These are phyloP conservation scores for Leishmania turanica DNA, from an alignment of 208 protist species.

Conservation along the genomic window DNA sequence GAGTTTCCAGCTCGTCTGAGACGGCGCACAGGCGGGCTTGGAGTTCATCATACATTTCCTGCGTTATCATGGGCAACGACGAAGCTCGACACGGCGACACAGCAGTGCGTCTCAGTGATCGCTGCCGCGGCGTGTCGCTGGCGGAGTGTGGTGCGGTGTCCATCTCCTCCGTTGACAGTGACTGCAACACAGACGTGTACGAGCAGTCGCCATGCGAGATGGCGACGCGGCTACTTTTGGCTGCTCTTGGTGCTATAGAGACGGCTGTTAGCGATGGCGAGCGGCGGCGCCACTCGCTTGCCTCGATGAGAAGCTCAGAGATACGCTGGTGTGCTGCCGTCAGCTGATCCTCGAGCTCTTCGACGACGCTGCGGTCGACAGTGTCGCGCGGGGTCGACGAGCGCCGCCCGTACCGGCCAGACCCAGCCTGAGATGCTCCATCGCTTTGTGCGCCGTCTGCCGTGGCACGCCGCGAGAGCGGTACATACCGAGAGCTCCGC, in stretches of 20 bases:
- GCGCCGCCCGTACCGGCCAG: not conserved
- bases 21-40: conserved; percentile 20
- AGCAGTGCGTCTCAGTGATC: not conserved
- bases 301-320: conserved; percentile 33
- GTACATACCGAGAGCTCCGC: conserved; percentile 4
- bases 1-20: conserved; percentile 21
- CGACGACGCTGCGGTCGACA: conserved; percentile 29
- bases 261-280: not conserved
- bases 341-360: conserved; percentile 55
- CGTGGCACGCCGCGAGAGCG: not conserved
- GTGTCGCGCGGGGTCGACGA: conserved; percentile 20
- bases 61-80: not conserved
- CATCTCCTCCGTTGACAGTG: not conserved
- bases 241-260: not conserved
- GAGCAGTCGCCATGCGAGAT: not conserved
- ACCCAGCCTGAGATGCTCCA: not conserved
- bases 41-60: conserved; percentile 23
- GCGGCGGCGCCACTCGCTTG: not conserved
- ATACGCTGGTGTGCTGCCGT: conserved; percentile 40
- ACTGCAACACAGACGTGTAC: not conserved
- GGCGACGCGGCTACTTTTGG: not conserved
- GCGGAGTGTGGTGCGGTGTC: not conserved
- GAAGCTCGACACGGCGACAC: not conserved
- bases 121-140: not conserved
- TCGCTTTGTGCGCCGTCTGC: not conserved